phyloP scores from a whole-genome alignment of 176 grass and related monocot species.

The Cenchrus fungigraminus region DNA sequence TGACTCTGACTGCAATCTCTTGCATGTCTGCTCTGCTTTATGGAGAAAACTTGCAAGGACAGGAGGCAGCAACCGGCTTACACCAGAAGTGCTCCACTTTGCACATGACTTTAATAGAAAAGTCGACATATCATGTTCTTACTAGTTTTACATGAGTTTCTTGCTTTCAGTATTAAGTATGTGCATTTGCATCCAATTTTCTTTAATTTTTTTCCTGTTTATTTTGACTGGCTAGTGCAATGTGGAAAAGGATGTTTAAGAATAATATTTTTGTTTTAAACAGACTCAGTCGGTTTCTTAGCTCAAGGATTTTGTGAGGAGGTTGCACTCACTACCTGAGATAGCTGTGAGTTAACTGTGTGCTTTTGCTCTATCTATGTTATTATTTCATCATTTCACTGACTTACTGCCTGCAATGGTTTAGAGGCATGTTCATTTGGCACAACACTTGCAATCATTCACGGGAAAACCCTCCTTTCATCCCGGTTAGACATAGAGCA shows the following conservation, averaged over 20 bases:
- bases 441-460: conserved; percentile 98
- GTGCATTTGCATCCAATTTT: background rate
- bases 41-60: too few species aligned
- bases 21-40: too few species aligned
- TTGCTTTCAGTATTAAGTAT: conserved; percentile 15
- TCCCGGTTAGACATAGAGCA: conserved; percentile 88
- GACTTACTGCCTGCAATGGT: conserved; percentile 37
- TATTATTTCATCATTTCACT: conserved; percentile 28
- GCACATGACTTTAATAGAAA: too few species aligned
- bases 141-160: background rate
- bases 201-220: background rate
- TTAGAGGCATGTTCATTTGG: conserved; percentile 93
- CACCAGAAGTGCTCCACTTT: background rate
- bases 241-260: conserved; percentile 13
- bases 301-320: conserved; percentile 98
- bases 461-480: conserved; percentile 88
- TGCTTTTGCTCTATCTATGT: conserved; percentile 18
- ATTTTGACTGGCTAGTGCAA: background rate
- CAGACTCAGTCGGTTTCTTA: conserved; percentile 94
- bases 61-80: too few species aligned
- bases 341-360: conserved; percentile 70
- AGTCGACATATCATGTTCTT: background rate
- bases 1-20: too few species aligned
- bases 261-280: conserved; percentile 22
- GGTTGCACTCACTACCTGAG: conserved; percentile 87